Percentiles rank a stretch among this genome's conserved stretches.
phyloP scores from a whole-genome alignment of 257 asterid species.

The Capsicum chinense region DNA sequence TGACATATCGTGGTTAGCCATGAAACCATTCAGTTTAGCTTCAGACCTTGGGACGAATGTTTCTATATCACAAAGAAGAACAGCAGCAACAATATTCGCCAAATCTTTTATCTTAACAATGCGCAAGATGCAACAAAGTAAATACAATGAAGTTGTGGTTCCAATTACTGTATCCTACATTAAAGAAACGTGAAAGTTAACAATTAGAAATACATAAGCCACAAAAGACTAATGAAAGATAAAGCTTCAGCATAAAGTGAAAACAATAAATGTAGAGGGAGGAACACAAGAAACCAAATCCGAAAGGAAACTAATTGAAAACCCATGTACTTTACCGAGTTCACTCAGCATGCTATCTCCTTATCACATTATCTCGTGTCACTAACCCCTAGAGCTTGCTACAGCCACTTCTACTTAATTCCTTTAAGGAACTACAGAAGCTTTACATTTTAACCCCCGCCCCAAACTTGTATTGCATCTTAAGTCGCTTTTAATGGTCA shows the following conservation, averaged over 20 bases:
- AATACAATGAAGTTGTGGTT: slow-evolving; percentile 78
- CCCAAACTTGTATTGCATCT: neutral
- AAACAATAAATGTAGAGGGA: neutral
- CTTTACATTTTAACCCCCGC: slow-evolving; percentile 2
- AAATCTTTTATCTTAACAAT: slow-evolving; percentile 95
- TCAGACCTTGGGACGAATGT: slow-evolving; percentile 51
- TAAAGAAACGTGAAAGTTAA: slow-evolving; percentile 42
- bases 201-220: slow-evolving; percentile 6
- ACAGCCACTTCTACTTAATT: neutral
- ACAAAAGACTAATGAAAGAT: neutral
- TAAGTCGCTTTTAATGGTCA: neutral
- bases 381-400: neutral
- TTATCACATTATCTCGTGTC: neutral
- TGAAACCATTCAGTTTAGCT: slow-evolving; percentile 67
- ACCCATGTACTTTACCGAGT: neutral
- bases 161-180: slow-evolving; percentile 78
- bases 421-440: neutral
- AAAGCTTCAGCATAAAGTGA: slow-evolving; percentile 16
- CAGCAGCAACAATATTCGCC: slow-evolving; percentile 87
- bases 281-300: neutral
- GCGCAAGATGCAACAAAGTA: slow-evolving; percentile 96
- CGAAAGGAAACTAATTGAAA: neutral
- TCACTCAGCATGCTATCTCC: neutral
- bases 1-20: slow-evolving; percentile 45
- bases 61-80: slow-evolving; percentile 73